A percentile compares a stretch with the other conserved stretches of the same genome.
Conservation (phyloP, 345 rosid species). For the Clarkia xantiana region DNA sequence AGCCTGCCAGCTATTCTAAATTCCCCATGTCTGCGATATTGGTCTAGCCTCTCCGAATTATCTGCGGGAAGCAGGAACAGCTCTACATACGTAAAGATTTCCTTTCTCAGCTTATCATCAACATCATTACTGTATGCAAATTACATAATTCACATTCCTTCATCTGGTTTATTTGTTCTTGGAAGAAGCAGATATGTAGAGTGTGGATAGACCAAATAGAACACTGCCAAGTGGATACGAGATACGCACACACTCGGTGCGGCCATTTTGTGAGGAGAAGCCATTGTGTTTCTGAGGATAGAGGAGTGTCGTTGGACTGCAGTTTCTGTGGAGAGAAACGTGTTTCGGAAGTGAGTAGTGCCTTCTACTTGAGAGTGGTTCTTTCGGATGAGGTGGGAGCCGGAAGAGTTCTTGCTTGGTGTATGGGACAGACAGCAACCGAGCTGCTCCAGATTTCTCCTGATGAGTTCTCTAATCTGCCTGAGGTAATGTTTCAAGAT, state of each 20-base stretch:
- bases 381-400: slow-evolving; percentile 39
- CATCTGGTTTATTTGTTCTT: slow-evolving; percentile 1
- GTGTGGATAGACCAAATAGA: slow-evolving; percentile 63
- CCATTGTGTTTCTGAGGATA: slow-evolving; percentile 7
- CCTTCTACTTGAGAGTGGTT: slow-evolving; percentile 55
- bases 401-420: slow-evolving; percentile 52
- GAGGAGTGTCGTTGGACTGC: slow-evolving; percentile 26
- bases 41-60: slow-evolving; percentile 46
- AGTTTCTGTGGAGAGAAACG: slow-evolving; percentile 43
- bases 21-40: slow-evolving; percentile 64
- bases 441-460: slow-evolving; percentile 87
- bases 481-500: slow-evolving; percentile 40
- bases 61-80: slow-evolving; percentile 21
- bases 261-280: slow-evolving; percentile 49
- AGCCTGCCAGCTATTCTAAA: slow-evolving; percentile 70
- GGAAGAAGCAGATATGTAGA: slow-evolving; percentile 39
- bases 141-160: not conserved
- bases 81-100: slow-evolving; percentile 11
- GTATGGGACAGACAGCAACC: slow-evolving; percentile 68
- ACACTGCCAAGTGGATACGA: slow-evolving; percentile 44
- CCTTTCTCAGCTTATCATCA: not conserved
- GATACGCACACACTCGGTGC: slow-evolving; percentile 43
- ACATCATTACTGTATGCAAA: not conserved
- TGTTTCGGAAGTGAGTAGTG: slow-evolving; percentile 34
- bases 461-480: slow-evolving; percentile 63